Percentiles rank a stretch among this genome's conserved stretches.
These are phyloP conservation scores for Agaricus sinodeliciosus DNA, from an alignment of 768 basidiomycete genomes.

Conservation along the genomic window DNA sequence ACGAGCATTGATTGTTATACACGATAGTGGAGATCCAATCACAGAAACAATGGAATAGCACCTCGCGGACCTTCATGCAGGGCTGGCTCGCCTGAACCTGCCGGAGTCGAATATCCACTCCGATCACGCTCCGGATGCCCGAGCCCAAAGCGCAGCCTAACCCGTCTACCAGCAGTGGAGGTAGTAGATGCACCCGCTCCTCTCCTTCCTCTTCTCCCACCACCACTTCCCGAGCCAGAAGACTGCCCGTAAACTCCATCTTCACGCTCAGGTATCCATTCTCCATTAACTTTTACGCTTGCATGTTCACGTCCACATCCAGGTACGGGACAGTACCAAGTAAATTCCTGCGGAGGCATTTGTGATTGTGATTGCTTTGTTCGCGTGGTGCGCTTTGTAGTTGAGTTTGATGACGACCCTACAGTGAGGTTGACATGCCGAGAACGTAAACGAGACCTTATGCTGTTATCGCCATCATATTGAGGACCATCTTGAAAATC, in stretches of 20 bases:
- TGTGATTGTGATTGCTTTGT: slow-evolving; percentile 14
- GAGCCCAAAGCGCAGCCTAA: background rate
- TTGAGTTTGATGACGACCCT: slow-evolving; percentile 6
- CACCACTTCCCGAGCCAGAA: background rate
- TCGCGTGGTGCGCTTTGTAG: background rate
- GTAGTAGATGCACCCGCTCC: slow-evolving; percentile 19
- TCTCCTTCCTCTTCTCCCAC: slow-evolving; percentile 11
- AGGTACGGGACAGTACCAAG: slow-evolving; percentile 62
- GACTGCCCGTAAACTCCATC: background rate
- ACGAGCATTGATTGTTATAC: background rate
- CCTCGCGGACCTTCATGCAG: slow-evolving; percentile 21
- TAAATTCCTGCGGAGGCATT: slow-evolving; percentile 24
- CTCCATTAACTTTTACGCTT: slow-evolving; percentile 51
- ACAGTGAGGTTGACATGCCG: slow-evolving; percentile 21
- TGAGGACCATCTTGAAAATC: background rate
- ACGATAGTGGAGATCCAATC: background rate
- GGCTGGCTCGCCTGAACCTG: background rate
- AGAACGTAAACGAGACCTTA: slow-evolving; percentile 56
- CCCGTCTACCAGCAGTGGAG: background rate
- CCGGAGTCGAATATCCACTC: background rate
- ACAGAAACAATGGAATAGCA: slow-evolving; percentile 39
- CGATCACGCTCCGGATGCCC: background rate
- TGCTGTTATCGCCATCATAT: slow-evolving; percentile 24
- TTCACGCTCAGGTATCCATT: slow-evolving; percentile 54
- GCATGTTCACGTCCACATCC: slow-evolving; percentile 48